These are phyloP conservation scores for Calonectria montana DNA, from an alignment of 2,329 filamentous ascomycete species.

Conservation along the genomic window DNA sequence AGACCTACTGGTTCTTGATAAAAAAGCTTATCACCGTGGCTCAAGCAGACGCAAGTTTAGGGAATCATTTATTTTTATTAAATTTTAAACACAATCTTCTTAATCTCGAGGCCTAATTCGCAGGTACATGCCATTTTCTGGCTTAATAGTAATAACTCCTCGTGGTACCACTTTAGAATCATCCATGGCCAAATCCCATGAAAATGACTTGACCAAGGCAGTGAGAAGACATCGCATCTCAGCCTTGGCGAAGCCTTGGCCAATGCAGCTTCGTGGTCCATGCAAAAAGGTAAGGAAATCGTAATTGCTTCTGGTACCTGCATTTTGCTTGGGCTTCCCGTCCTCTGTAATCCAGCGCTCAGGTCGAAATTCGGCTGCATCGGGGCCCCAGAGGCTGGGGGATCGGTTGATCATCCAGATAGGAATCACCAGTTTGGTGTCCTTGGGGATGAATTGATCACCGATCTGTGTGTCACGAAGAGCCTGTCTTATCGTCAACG, in stretches of 20 bases:
- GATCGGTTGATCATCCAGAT: constrained; percentile 72
- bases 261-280: constrained; percentile 86
- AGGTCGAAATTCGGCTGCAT: constrained; percentile 75
- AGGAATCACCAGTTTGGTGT: constrained; percentile 70
- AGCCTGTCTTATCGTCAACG: constrained; percentile 71
- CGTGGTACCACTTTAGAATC: constrained; percentile 69
- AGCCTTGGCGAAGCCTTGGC: constrained; percentile 76
- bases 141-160: constrained; percentile 74
- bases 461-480: constrained; percentile 66
- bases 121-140: constrained; percentile 73
- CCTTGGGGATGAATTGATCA: constrained; percentile 71
- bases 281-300: constrained; percentile 83
- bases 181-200: constrained; percentile 66
- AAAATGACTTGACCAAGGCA: constrained; percentile 72
- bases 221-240: constrained; percentile 82
- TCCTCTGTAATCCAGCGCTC: constrained; percentile 71
- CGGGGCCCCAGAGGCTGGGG: constrained; percentile 73
- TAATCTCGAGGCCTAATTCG: constrained; percentile 49
- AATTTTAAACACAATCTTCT: background rate
- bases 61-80: background rate
- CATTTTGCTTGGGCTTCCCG: constrained; percentile 68
- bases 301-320: constrained; percentile 77
- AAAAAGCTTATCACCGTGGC: too few relatives aligned
- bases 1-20: too few relatives aligned
- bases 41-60: too few relatives aligned